Percentiles rank a stretch among this genome's conserved stretches.
Evolutionary conservation across 148 eudicot genomes (phyloP).

Genomic region (Oxyria digyna): DNA sequence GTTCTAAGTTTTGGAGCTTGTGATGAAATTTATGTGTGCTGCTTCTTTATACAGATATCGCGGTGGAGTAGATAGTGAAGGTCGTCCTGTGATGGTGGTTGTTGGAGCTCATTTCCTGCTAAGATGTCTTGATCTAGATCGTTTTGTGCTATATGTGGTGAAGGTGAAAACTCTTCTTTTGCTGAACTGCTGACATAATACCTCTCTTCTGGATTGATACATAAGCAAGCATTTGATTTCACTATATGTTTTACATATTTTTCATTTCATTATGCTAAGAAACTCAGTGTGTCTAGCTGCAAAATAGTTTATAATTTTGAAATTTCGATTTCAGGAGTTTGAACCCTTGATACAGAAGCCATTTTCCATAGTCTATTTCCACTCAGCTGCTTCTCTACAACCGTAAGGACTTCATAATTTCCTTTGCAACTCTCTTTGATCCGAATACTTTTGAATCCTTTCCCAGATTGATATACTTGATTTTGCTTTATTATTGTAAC

Average conservation of each 20-base stretch:
- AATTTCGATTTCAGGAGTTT: conserved; percentile 59
- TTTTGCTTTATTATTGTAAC: not conserved
- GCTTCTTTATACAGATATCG: conserved; percentile 57
- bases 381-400: conserved; percentile 95
- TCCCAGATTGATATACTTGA: not conserved
- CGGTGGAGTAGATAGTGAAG: conserved; percentile 96
- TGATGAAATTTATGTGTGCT: conserved; percentile 1
- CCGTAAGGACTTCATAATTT: conserved; percentile 41
- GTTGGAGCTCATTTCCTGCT: conserved; percentile 99
- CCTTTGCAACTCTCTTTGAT: not conserved
- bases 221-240: not conserved
- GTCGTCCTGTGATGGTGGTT: conserved; percentile 94
- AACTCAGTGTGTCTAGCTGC: not conserved
- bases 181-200: not conserved
- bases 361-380: conserved; percentile 84
- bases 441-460: not conserved
- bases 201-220: not conserved
- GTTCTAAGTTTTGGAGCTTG: not conserved
- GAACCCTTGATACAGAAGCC: conserved; percentile 96
- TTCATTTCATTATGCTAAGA: not conserved
- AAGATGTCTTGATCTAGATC: conserved; percentile 95
- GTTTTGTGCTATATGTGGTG: conserved; percentile 70
- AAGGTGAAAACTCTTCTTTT: conserved; percentile 40
- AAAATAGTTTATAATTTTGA: not conserved
- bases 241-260: not conserved